Conservation (phyloP, 768 basidiomycete species). For the Pleurotus pulmonarius region DNA sequence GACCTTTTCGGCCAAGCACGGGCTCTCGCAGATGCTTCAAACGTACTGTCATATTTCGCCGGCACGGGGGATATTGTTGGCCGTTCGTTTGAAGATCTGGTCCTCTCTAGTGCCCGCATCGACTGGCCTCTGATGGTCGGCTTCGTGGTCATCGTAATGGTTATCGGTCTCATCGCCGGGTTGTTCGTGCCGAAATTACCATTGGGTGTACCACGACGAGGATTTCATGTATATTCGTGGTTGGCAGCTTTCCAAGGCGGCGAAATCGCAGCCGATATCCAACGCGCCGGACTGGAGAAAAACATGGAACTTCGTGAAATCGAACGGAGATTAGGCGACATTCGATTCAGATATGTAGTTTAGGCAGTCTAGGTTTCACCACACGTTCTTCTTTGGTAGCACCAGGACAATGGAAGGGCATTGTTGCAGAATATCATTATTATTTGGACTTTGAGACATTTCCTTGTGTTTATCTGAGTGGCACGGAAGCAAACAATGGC, state of each 20-base stretch:
- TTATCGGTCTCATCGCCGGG: slow-evolving; percentile 26
- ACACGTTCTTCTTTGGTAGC: too few relatives aligned
- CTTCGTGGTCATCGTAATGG: slow-evolving; percentile 19
- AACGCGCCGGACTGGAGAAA: slow-evolving; percentile 15
- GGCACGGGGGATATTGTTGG: slow-evolving; percentile 33
- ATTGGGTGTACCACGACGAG: background rate
- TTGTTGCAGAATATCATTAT: background rate
- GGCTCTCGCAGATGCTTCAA: slow-evolving; percentile 33
- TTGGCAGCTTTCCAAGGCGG: slow-evolving; percentile 12
- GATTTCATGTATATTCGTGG: slow-evolving; percentile 7
- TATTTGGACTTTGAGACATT: background rate
- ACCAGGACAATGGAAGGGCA: too few relatives aligned
- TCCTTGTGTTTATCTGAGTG: background rate
- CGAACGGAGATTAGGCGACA: slow-evolving; percentile 20
- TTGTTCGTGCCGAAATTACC: slow-evolving; percentile 10
- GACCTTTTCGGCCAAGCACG: slow-evolving; percentile 27
- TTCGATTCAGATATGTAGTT: slow-evolving; percentile 23
- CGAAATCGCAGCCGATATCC: slow-evolving; percentile 21
- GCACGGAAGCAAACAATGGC: slow-evolving; percentile 4
- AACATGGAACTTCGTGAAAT: slow-evolving; percentile 28
- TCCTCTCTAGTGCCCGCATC: slow-evolving; percentile 23
- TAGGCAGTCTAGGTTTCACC: background rate
- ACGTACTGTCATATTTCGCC: slow-evolving; percentile 37
- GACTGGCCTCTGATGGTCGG: slow-evolving; percentile 20
- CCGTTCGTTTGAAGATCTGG: slow-evolving; percentile 28